phyloP scores from a whole-genome alignment of 2,329 filamentous ascomycete species.

The Trichophyton mentagrophytes region DNA sequence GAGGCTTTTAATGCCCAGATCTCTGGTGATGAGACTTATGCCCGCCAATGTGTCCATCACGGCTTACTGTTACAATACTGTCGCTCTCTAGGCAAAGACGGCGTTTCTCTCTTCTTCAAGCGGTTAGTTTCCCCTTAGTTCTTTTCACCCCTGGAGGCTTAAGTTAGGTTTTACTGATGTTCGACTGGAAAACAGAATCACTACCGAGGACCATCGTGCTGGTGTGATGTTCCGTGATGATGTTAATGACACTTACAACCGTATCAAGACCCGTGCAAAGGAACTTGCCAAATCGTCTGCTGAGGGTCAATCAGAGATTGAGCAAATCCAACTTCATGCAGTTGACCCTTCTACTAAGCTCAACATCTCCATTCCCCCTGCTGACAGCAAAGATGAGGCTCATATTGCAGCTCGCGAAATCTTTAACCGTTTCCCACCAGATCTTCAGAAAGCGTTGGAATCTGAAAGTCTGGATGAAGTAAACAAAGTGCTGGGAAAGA shows the following conservation, averaged over 20 bases:
- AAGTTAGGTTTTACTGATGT: not conserved
- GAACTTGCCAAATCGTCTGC: conserved; percentile 55
- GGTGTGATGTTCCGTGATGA: conserved; percentile 86
- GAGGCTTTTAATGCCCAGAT: conserved; percentile 84
- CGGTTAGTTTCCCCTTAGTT: conserved; percentile 35
- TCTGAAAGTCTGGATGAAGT: conserved; percentile 81
- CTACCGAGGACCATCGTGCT: conserved; percentile 76
- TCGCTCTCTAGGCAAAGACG: conserved; percentile 73
- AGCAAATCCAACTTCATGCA: conserved; percentile 95
- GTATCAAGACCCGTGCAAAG: conserved; percentile 62
- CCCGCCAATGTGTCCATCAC: conserved; percentile 83
- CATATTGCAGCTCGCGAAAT: conserved; percentile 54
- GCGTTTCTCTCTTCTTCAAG: conserved; percentile 89
- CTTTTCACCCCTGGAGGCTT: not conserved
- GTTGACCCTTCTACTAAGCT: conserved; percentile 89
- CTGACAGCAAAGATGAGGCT: conserved; percentile 50
- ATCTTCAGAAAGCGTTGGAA: conserved; percentile 69
- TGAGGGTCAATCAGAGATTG: conserved; percentile 51
- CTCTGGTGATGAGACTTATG: conserved; percentile 60
- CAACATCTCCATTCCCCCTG: conserved; percentile 67
- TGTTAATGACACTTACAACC: conserved; percentile 72
- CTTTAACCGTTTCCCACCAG: conserved; percentile 72
- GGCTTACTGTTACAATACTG: conserved; percentile 90
- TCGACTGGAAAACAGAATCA: conserved; percentile 43
- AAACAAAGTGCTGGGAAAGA: conserved; percentile 74